These are phyloP conservation scores for Botrytis cinerea DNA, from an alignment of 2,329 filamentous ascomycete species.

Conservation along the genomic window DNA sequence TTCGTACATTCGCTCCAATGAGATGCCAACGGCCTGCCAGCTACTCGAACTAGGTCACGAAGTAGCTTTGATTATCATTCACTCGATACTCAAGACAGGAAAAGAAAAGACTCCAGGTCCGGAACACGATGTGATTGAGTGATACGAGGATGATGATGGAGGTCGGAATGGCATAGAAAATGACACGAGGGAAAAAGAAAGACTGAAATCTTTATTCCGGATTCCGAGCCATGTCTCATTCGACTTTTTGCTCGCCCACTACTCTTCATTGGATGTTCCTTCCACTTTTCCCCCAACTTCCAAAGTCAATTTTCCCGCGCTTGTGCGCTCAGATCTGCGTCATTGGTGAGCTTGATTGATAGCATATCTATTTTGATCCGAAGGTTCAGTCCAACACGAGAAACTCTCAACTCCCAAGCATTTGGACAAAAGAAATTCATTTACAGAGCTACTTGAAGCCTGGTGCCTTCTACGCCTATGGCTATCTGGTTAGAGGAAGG, in stretches of 20 bases:
- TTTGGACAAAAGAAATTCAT: background rate
- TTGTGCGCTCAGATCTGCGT: background rate
- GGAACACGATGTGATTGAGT: background rate
- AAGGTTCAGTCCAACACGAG: constrained; percentile 18
- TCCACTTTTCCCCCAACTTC: constrained; percentile 1
- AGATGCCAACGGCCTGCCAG: background rate
- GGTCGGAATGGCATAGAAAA: background rate
- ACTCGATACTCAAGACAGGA: background rate
- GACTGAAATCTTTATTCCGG: background rate
- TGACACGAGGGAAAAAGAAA: background rate
- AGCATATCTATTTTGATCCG: constrained; percentile 14
- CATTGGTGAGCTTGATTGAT: constrained; percentile 10
- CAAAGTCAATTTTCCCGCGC: background rate
- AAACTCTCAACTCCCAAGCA: background rate
- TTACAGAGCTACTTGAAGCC: background rate
- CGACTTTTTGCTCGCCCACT: background rate
- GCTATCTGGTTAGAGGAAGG: background rate
- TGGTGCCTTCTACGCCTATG: background rate
- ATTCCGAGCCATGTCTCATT: constrained; percentile 5
- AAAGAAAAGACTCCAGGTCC: background rate
- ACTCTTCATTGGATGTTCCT: background rate
- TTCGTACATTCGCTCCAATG: background rate
- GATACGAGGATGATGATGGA: background rate
- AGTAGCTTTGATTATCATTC: constrained; percentile 1
- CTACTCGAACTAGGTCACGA: background rate